Evolutionary conservation across 257 asterid species (phyloP).

Genomic region (Solanum etuberosum): DNA sequence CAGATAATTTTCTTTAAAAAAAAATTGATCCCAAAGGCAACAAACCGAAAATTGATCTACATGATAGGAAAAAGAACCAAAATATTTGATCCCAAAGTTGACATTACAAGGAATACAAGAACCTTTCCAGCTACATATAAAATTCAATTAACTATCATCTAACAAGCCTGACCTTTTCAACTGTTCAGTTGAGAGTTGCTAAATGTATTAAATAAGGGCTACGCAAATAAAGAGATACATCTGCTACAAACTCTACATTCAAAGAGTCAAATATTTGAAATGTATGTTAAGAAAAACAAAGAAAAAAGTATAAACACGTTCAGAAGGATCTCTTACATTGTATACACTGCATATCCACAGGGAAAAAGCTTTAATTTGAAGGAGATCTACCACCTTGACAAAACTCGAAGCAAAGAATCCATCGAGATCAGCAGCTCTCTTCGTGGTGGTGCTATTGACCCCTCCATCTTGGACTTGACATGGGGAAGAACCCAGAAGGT

Average conservation of each 20-base stretch:
- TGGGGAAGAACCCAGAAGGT: constrained; percentile 66
- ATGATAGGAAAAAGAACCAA: neutral
- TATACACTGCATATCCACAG: constrained; percentile 12
- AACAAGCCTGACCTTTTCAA: neutral
- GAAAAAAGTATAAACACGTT: neutral
- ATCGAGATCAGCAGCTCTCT: constrained; percentile 23
- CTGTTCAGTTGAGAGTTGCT: neutral
- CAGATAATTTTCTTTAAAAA: neutral
- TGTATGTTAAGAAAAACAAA: constrained; percentile 10
- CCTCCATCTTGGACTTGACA: constrained; percentile 87
- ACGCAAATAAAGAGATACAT: constrained; percentile 3
- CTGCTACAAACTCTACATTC: constrained; percentile 7
- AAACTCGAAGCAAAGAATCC: constrained; percentile 13
- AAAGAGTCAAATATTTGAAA: neutral
- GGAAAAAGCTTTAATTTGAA: constrained; percentile 13
- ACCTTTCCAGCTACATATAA: neutral
- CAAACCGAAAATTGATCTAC: neutral
- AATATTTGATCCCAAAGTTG: neutral
- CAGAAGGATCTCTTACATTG: constrained; percentile 16
- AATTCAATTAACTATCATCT: neutral
- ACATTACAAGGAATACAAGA: neutral
- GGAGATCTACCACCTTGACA: constrained; percentile 5
- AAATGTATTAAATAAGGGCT: neutral
- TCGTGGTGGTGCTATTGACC: constrained; percentile 27
- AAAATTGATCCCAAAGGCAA: neutral